Base-by-base conservation (phyloP, 768 basidiomycete species). In the Terana coerulea region DNA sequence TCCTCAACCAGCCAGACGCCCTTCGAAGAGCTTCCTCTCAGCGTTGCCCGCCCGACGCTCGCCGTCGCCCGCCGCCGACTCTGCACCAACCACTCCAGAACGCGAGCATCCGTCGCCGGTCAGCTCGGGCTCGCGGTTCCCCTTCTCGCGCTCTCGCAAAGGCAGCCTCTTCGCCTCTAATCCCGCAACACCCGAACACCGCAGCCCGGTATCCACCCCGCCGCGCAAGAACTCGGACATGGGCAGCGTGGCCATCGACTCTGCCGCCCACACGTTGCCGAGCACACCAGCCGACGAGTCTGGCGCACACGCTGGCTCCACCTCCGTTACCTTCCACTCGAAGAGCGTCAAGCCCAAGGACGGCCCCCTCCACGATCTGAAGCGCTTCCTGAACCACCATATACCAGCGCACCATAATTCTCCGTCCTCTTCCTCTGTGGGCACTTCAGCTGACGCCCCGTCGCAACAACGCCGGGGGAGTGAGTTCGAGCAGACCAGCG, bases 311-410 rank as follows among this genome's bases (percentile, higher is more conserved):
- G 28, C 46, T 9, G 12, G 46, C 24, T 28, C 49, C 47, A 37
- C 57, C n/a, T 28, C 49, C 14, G 51, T 47, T 33, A 51, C 52
- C 37, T 30, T 37, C 33, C 35, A 48, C 41, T 47, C 53, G 24
- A 67, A 64, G 56, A 47, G 54, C 49, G 35, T 51, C 39, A 69
- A 72, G 58, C 67, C 77, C 57, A 74, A 76, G 51, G 77, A 77
- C 54, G 87, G 91, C 0, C 88, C 92, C 2, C 78, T 98, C 45
- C 84, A 89, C 70, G 95, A 98, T 68, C 83, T 98, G 62, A 92
- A 92, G 66, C 88, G 94, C 25, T 97, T 98, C 74, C 80, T 99
- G 56, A 91, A 95, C 71, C 82, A 90, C 70, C 92, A 95, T 71
- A 84, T 95, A 43, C 83, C 83, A 52, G 67, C 67, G 55, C 56